Base-by-base conservation (phyloP, 1,284 basidiomycete species). In the Trichosporon inkin region DNA sequence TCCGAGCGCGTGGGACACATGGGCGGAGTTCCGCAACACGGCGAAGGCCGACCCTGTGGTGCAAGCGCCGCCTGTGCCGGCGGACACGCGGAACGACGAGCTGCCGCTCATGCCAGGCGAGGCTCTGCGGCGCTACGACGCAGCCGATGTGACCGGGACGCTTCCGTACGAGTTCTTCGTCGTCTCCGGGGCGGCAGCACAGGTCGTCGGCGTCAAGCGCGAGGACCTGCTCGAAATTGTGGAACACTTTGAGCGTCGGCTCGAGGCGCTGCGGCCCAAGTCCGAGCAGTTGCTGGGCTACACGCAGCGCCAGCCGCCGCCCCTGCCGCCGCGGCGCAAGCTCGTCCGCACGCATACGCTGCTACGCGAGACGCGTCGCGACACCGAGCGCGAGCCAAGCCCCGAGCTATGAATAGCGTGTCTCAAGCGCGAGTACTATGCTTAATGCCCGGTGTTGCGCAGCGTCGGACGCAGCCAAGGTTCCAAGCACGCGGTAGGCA, bases 61-160 rank as follows among this genome's bases (percentile, higher is more conserved):
- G 10, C 49, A 56, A n/a, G 49, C 53, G 19, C 35, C 39, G 2
- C 49, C 41, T 13, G 28, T 17, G 17, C 53, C 59, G 14, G 20
- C 55, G 13, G 47, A 55, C 6, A 47, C 56, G 11, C 56, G 57
- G 32, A 68, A 66, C 37, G 58, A 62, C 24, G 39, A 62, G 11
- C 66, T 74, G 6, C 73, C 71, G 0, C 66, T 71, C 10, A 64
- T 71, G 62, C 72, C 74, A 1, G 75, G 72, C 32, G 73, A 75
- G 44, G 62, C 61, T 13, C 24, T 70, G 35, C 53, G 53, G 11
- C 64, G 64, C 10, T 77, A 67, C 61, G 61, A 69, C 24, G 54
- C 70, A 0, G 49, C 55, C 22, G 71, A 74, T 55, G 32, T 65
- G 0, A 62, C 63, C 0, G 69, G 68, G 11, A 61, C 63, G 6